Conservation (phyloP, 305 asterid genomes). For the Salvia sclarea region DNA sequence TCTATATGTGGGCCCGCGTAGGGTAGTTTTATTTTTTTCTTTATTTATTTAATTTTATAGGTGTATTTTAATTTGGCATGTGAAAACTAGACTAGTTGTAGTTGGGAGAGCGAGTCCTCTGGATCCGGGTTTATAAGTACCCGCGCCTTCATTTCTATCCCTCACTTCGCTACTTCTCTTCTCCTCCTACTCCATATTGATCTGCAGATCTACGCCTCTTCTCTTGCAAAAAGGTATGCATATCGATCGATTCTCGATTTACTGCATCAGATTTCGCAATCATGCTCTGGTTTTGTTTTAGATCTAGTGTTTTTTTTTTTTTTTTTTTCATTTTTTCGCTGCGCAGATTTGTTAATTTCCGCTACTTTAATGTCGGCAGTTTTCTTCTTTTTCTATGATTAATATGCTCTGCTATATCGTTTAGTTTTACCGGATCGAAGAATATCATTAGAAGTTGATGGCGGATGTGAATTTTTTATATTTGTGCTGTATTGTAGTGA, state of each 20-base stretch:
- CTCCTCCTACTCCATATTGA: neutral
- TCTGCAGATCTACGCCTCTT: slow-evolving; percentile 27
- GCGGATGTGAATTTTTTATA: neutral
- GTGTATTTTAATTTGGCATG: slow-evolving; percentile 7
- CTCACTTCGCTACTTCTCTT: slow-evolving; percentile 2
- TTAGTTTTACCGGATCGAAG: slow-evolving; percentile 11
- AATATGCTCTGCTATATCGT: neutral
- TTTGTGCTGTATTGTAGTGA: neutral
- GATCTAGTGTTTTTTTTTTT: slow-evolving; percentile 23
- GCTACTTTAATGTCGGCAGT: neutral
- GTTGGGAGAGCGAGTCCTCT: slow-evolving; percentile 31
- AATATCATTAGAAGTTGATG: neutral
- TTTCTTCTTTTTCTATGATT: neutral
- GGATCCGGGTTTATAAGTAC: slow-evolving; percentile 22
- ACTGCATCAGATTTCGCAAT: slow-evolving; percentile 8
- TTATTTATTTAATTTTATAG: too few species aligned
- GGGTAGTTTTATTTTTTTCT: slow-evolving; percentile 18
- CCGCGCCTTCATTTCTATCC: neutral
- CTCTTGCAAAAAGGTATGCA: slow-evolving; percentile 26
- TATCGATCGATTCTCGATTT: neutral
- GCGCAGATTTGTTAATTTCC: neutral
- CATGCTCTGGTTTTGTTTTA: neutral
- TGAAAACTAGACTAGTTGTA: neutral
- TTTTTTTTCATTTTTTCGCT: neutral
- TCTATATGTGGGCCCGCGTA: slow-evolving; percentile 12